Conservation (phyloP, 768 basidiomycete genomes). For the Podaxis sp. region DNA sequence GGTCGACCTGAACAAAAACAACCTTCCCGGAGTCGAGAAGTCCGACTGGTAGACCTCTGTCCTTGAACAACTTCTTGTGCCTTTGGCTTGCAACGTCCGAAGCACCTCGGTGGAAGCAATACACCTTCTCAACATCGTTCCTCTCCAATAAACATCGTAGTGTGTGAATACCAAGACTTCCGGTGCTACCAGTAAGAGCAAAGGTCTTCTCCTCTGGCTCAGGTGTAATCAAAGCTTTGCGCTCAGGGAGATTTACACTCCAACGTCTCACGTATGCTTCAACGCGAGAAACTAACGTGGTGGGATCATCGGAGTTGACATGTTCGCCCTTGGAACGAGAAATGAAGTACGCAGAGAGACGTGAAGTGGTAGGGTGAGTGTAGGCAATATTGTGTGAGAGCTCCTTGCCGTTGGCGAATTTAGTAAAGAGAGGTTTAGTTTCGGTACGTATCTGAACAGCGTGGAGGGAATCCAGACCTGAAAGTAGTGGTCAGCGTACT, state of each 20-base stretch:
- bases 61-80: slow-evolving; percentile 5
- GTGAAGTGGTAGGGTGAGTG: slow-evolving; percentile 2
- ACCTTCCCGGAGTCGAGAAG: neutral
- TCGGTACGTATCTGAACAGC: slow-evolving; percentile 11
- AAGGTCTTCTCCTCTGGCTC: slow-evolving; percentile 17
- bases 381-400: slow-evolving; percentile 11
- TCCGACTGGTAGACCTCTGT: neutral
- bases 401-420: neutral
- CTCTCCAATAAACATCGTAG: slow-evolving; percentile 20
- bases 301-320: neutral
- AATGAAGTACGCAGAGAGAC: slow-evolving; percentile 3
- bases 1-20: slow-evolving; percentile 1
- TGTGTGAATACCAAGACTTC: slow-evolving; percentile 25
- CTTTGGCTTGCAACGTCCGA: neutral
- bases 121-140: slow-evolving; percentile 16
- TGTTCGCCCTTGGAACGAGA: neutral
- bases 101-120: slow-evolving; percentile 21
- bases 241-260: neutral
- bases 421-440: neutral
- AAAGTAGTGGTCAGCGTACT: too few species aligned
- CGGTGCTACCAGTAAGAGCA: slow-evolving; percentile 30
- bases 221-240: neutral
- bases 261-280: slow-evolving; percentile 4
- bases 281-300: neutral
- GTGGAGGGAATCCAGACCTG: slow-evolving; percentile 12